Evolutionary conservation across 2,329 filamentous ascomycete genomes (phyloP), one percentile per base, ranked within the genome.

Genomic region (Diaporthe capsici): DNA sequence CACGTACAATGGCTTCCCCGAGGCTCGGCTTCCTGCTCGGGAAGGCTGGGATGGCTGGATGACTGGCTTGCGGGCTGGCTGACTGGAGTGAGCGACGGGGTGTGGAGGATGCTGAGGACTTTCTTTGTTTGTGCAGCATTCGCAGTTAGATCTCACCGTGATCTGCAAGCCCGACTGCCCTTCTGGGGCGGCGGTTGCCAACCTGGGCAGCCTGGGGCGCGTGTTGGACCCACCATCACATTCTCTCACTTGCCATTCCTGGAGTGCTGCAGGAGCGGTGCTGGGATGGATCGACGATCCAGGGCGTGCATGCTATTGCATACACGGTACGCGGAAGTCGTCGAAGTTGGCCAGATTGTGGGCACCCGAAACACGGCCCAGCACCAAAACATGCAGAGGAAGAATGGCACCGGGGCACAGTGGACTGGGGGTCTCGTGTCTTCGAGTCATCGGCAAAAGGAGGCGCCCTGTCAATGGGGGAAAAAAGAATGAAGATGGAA

Each of bases 241-340:
- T 57, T 60, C 51, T 60, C 57, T 42, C 44, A 73, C 71, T 63
- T 73, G 58, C 71, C 70, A 49, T 72, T 72, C 57, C 70, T 72
- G 57, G 70, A 72, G 57, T 22, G 34, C 55, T 72, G 70, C 70
- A 72, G 70, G 42, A 63, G 71, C 25, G 47, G 57, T 58, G 71
- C 71, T 72, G 71, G 31, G 57, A 58, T 61, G 44, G 58, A 72
- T 72, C 47, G 47, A 42, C 58, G 44, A 65, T 73, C 71, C 47
- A 61, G 42, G 58, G 25, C n/a, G 25, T 61, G 31, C 55, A 61
- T 60, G 42, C 28, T 22, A 44, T 22, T 42, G 49, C 17, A 55
- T 42, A 28, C 13, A 17, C 65, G 47, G 44, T 28, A n/a, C 15
- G 22, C 15, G 31, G 10, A 9, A 44, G 58, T 47, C 28, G 31